Evolutionary conservation across 2,329 filamentous ascomycete genomes (phyloP), one percentile per base, ranked within the genome.

Genomic region (Scedosporium aurantiacum): DNA sequence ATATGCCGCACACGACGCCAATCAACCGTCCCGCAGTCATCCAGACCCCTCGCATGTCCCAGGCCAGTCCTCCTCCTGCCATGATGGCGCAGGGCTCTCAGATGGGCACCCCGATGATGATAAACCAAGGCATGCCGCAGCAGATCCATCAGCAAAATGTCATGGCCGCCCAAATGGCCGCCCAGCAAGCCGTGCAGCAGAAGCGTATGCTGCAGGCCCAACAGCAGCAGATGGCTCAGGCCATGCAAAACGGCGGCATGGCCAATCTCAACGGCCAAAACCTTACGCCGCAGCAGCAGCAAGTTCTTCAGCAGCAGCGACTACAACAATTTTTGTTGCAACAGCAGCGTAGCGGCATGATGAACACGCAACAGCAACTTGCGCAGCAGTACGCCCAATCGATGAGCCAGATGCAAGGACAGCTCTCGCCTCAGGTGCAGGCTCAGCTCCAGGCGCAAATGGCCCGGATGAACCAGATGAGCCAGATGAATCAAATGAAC

Each of bases 31-130:
- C 77, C 68, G 71, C 79, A 68, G 78, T 81, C 67, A 72, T 75
- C 10, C 76, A 80, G 14, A 87, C 84, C 10, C 85, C 85, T 55
- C 80, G 83, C 62, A 84, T 86, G 79, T 78, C 74, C 32, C 84
- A 87, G 70, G 80, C 78, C 27, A 87, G 84, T 68, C 83, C 85
- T 21, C 79, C 83, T 55, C 82, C 83, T 54, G 77, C 75, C 45
- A 81, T 82, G 76, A 82, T 86, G 78, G 75, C 79, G 1, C 80
- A 83, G 61, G 78, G 77, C 63, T 81, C 80, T 62, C 81, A 82
- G 66, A 79, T 83, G 72, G 76, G 78, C 25, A 77, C 78, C 63
- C 67, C 65, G 72, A 78, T 83, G 70, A 81, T 84, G 75, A 77
- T 77, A 63, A 77, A 76, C 63, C 79, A 77, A 43, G 67, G 69